phyloP scores from a whole-genome alignment of 2,329 filamentous ascomycete genomes.

The Dactylellina drechsleri region DNA sequence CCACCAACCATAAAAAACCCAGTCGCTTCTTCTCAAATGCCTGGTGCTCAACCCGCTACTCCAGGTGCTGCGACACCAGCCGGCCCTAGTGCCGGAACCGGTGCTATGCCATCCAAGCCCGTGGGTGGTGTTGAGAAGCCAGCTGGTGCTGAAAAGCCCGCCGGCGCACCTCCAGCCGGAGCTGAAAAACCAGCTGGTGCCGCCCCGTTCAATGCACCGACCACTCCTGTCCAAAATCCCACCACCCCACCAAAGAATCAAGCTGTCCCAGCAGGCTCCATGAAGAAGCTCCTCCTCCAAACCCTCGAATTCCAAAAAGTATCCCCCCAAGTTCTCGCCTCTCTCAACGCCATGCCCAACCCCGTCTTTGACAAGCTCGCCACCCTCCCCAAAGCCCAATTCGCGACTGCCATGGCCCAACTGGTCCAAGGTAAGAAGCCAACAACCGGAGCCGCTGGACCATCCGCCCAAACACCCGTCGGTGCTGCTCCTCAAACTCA shows the following conservation, averaged over 20 bases:
- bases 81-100: background rate
- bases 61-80: background rate
- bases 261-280: background rate
- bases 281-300: slow-evolving; percentile 28
- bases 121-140: background rate
- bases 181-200: background rate
- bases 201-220: too few relatives aligned
- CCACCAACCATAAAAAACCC: background rate
- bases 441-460: background rate
- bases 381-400: background rate
- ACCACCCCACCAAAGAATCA: background rate
- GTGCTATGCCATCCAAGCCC: background rate
- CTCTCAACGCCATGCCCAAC: slow-evolving; percentile 6
- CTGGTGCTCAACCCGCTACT: background rate
- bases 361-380: slow-evolving; percentile 12
- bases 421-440: background rate
- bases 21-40: background rate
- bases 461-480: background rate
- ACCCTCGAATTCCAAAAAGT: slow-evolving; percentile 6
- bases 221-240: background rate
- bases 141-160: background rate
- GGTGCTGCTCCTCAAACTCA: background rate
- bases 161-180: background rate
- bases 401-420: background rate
- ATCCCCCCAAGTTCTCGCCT: background rate